A percentile compares a stretch with the other conserved stretches of the same genome.
These are phyloP conservation scores for Penicillium polonicum DNA, from an alignment of 2,329 filamentous ascomycete genomes.

Conservation along the genomic window DNA sequence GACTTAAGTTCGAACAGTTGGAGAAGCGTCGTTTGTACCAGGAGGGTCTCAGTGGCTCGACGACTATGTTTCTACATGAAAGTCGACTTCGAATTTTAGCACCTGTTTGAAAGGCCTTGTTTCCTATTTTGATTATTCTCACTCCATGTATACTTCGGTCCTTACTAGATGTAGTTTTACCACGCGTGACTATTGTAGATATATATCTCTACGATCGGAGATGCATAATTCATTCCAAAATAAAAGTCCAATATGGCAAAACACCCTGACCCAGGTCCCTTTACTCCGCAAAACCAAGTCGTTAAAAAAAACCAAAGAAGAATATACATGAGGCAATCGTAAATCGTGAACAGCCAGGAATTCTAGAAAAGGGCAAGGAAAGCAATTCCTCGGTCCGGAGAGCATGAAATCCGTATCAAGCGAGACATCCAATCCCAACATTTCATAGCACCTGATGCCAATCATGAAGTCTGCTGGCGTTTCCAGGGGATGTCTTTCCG, in stretches of 20 bases:
- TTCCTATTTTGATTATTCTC: not conserved
- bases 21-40: too few relatives aligned
- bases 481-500: conserved; percentile 57
- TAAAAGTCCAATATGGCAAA: not conserved
- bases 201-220: too few relatives aligned
- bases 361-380: not conserved
- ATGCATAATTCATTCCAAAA: not conserved
- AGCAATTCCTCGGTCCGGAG: not conserved
- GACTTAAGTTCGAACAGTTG: too few relatives aligned
- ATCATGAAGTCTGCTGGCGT: conserved; percentile 20
- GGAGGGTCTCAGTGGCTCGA: too few relatives aligned
- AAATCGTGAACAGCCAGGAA: not conserved
- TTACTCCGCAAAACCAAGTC: not conserved
- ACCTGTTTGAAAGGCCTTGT: not conserved
- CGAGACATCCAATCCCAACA: not conserved
- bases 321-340: conserved; percentile 5
- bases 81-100: too few relatives aligned
- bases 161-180: not conserved
- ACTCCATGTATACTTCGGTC: not conserved
- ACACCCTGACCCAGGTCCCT: not conserved
- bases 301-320: not conserved
- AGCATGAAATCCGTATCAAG: not conserved
- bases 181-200: not conserved
- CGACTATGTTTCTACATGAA: too few relatives aligned
- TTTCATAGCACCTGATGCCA: too few relatives aligned